Percentiles rank a stretch among this genome's conserved stretches.
Evolutionary conservation across 495 filamentous ascomycete species (phyloP).

Genomic region (Xylaria bambusicola): DNA sequence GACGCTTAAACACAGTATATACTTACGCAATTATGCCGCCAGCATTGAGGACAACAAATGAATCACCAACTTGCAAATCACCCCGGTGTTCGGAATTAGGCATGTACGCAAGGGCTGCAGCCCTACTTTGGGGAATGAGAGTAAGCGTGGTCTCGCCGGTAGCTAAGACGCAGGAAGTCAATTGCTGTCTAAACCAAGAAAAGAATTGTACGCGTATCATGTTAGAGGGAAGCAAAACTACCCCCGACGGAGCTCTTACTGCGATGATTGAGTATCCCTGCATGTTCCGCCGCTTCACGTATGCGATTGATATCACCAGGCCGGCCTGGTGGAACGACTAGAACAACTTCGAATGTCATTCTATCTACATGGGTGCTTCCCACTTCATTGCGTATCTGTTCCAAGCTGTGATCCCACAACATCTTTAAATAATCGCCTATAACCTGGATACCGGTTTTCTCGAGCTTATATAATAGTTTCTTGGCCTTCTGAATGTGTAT

Average conservation of each 20-base stretch:
- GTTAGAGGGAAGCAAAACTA: too few relatives aligned
- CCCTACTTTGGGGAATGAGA: constrained; percentile 59
- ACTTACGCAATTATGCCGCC: constrained; percentile 61
- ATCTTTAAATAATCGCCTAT: background rate
- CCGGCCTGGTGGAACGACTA: constrained; percentile 62
- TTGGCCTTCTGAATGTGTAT: background rate
- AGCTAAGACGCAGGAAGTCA: background rate
- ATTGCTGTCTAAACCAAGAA: too few relatives aligned
- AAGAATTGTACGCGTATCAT: too few relatives aligned
- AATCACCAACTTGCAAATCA: constrained; percentile 47
- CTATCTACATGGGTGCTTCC: constrained; percentile 40
- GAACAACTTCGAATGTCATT: constrained; percentile 46
- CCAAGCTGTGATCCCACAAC: background rate
- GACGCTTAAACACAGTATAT: constrained; percentile 20
- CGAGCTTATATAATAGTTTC: background rate
- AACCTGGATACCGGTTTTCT: background rate
- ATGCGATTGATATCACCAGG: constrained; percentile 50
- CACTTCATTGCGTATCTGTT: background rate
- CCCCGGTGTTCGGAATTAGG: constrained; percentile 44
- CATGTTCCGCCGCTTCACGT: constrained; percentile 48
- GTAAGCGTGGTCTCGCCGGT: constrained; percentile 39
- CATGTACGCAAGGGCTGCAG: constrained; percentile 57
- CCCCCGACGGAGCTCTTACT: too few relatives aligned
- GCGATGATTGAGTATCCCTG: background rate
- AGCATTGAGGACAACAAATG: constrained; percentile 59